Percentiles rank a stretch among this genome's conserved stretches.
These are phyloP conservation scores for Cercospora brassicicola DNA, from an alignment of 2,329 filamentous ascomycete species.

Conservation along the genomic window DNA sequence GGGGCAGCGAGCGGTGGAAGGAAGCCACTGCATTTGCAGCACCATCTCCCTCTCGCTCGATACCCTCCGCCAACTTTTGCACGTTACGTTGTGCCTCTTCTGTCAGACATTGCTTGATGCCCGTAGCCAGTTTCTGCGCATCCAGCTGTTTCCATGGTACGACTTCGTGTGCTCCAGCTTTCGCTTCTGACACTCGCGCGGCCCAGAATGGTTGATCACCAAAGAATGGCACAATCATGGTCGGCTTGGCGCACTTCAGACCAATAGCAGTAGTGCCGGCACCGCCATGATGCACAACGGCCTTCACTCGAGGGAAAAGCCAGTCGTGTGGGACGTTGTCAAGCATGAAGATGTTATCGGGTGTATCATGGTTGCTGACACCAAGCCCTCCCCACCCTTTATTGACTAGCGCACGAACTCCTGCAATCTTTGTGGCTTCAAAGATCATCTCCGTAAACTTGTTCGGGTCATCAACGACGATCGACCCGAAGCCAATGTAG, in stretches of 20 bases:
- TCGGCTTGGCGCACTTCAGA: constrained; percentile 68
- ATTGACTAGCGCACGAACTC: constrained; percentile 69
- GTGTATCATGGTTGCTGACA: constrained; percentile 58
- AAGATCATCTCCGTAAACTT: constrained; percentile 70
- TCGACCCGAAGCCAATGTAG: constrained; percentile 75
- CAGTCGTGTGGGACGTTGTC: constrained; percentile 76
- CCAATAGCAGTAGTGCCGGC: constrained; percentile 75
- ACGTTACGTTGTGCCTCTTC: constrained; percentile 61
- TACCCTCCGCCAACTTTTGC: constrained; percentile 60
- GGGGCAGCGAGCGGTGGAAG: constrained; percentile 62
- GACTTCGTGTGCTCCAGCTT: constrained; percentile 63
- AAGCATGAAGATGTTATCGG: constrained; percentile 67
- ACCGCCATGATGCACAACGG: constrained; percentile 73
- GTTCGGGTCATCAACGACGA: constrained; percentile 71
- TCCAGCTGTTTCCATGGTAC: constrained; percentile 68
- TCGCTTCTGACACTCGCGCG: constrained; percentile 62
- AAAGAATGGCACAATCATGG: constrained; percentile 77
- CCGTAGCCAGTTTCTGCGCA: constrained; percentile 65
- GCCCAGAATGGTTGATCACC: constrained; percentile 81
- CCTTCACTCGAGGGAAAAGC: constrained; percentile 67
- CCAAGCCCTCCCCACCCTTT: constrained; percentile 76
- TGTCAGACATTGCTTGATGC: constrained; percentile 66
- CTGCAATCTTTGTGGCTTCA: constrained; percentile 63
- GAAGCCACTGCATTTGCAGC: constrained; percentile 67
- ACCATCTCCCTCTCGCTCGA: constrained; percentile 66